Evolutionary conservation across 106 monocot species (phyloP).

Genomic region (Dactylorhiza incarnata): DNA sequence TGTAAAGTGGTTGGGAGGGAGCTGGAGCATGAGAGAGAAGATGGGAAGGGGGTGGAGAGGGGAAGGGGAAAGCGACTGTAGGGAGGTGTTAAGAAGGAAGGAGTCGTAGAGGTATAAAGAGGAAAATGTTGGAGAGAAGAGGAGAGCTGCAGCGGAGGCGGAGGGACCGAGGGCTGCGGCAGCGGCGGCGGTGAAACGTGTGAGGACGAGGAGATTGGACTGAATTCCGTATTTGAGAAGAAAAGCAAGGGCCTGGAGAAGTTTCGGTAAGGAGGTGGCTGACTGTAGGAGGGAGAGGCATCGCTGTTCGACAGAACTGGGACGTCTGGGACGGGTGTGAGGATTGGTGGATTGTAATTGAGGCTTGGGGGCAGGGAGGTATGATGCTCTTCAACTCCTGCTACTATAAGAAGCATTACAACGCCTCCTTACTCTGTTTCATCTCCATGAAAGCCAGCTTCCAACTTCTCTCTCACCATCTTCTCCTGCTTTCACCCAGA

Average conservation of each 20-base stretch:
- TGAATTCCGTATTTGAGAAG: conserved; percentile 66
- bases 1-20: conserved; percentile 73
- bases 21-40: conserved; percentile 57
- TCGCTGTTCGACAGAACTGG: conserved; percentile 24
- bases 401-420: no score
- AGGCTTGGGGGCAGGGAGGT: no score
- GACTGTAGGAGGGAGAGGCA: conserved; percentile 39
- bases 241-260: conserved; percentile 40
- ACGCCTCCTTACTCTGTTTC: no score
- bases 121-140: conserved; percentile 32
- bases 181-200: conserved; percentile 43
- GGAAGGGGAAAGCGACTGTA: conserved; percentile 34
- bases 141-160: conserved; percentile 25
- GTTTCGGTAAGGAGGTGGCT: conserved; percentile 24
- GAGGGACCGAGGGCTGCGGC: conserved; percentile 20
- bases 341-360: no score
- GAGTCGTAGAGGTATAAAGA: conserved; percentile 42
- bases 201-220: conserved; percentile 41
- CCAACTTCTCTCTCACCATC: no score
- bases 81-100: conserved; percentile 50
- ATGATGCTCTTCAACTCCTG: no score
- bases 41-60: conserved; percentile 12
- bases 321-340: not conserved
- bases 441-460: no score
- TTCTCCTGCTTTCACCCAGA: no score